Conservation (phyloP, 1,284 basidiomycete species). For the Apiotrichum brassicae region DNA sequence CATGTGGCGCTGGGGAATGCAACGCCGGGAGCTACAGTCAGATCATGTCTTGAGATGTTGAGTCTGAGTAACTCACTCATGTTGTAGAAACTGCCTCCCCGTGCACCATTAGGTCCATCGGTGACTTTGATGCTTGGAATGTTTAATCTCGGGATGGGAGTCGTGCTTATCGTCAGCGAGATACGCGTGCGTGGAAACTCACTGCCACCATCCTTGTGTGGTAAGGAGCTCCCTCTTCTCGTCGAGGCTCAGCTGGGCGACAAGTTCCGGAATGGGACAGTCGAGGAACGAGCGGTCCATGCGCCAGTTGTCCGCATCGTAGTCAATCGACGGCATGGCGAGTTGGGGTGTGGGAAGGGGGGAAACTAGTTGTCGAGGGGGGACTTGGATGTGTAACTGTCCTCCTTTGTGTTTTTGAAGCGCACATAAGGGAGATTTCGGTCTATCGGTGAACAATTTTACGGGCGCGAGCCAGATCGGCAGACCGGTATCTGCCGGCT, state of each 20-base stretch:
- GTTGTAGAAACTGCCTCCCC: constrained; percentile 25
- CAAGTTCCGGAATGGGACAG: constrained; percentile 8
- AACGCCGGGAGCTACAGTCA: constrained; percentile 49
- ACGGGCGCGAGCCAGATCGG: no score
- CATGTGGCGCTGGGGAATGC: constrained; percentile 62
- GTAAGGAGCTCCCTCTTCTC: constrained; percentile 38
- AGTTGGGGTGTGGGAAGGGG: no score
- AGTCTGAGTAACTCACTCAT: constrained; percentile 23
- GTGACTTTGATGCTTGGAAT: constrained; percentile 33
- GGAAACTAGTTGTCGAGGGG: no score
- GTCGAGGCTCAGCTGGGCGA: constrained; percentile 9
- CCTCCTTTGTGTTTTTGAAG: no score
- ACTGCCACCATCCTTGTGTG: constrained; percentile 36
- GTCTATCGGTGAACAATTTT: no score
- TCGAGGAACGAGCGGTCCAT: constrained; percentile 17
- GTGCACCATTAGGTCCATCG: constrained; percentile 30
- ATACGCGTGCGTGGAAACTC: constrained; percentile 13
- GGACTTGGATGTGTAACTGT: no score
- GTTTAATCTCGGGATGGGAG: constrained; percentile 33
- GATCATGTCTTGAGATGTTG: background rate
- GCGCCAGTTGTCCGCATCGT: background rate
- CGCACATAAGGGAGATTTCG: no score
- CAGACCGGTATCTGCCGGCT: no score
- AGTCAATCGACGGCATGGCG: no score
- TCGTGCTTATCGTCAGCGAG: constrained; percentile 21